Evolutionary conservation across 2,329 filamentous ascomycete species (phyloP).

Genomic region (Lomentospora prolificans): DNA sequence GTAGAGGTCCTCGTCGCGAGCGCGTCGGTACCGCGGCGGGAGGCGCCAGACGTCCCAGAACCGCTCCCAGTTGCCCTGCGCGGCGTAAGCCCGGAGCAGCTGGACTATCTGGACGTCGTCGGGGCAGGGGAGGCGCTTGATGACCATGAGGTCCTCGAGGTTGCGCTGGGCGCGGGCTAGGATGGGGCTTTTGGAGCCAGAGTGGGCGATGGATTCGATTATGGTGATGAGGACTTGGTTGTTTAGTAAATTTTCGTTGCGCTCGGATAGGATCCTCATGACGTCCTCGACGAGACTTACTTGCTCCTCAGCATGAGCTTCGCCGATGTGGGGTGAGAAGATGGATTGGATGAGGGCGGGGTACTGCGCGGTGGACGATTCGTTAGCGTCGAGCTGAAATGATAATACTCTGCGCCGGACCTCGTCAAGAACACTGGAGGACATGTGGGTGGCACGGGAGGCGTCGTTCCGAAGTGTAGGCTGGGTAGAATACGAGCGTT

Average conservation of each 20-base stretch:
- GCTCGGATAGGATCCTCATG: constrained; percentile 18
- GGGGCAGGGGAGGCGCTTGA: constrained; percentile 27
- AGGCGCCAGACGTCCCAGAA: constrained; percentile 54
- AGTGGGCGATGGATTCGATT: constrained; percentile 28
- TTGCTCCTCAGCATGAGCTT: constrained; percentile 3
- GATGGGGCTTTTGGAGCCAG: constrained; percentile 19
- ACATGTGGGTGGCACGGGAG: neutral
- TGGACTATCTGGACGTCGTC: constrained; percentile 25
- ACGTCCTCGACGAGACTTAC: constrained; percentile 3
- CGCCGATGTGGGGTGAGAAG: constrained; percentile 18
- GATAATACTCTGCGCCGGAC: neutral
- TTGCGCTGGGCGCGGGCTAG: constrained; percentile 31
- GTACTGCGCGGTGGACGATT: neutral
- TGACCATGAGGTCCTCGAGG: constrained; percentile 33
- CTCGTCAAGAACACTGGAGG: neutral
- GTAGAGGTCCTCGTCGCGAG: constrained; percentile 46
- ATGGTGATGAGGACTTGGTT: constrained; percentile 39
- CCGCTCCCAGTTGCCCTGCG: constrained; percentile 37
- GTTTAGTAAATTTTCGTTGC: constrained; percentile 30
- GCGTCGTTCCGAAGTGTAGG: neutral
- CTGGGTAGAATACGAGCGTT: constrained; percentile 11
- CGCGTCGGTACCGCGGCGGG: constrained; percentile 36
- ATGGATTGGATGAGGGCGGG: constrained; percentile 25
- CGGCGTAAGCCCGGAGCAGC: constrained; percentile 37
- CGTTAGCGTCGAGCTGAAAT: neutral